phyloP scores from a whole-genome alignment of 2,329 filamentous ascomycete species.

The Rosellinia necatrix region DNA sequence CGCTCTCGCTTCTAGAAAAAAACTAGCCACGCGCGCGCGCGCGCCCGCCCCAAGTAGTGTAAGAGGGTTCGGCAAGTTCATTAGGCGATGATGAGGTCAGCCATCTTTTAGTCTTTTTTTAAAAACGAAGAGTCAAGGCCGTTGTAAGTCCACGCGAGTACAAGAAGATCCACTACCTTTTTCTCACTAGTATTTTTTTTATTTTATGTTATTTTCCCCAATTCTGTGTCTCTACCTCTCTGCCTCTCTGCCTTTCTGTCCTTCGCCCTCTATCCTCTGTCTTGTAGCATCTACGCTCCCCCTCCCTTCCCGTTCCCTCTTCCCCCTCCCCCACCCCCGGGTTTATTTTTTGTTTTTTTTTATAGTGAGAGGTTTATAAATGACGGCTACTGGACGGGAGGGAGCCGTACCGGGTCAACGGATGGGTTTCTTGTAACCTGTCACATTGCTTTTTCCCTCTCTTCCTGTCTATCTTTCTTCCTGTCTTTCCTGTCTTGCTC shows the following conservation, averaged over 20 bases:
- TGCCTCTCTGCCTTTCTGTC: too few species aligned
- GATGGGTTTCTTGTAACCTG: slow-evolving; percentile 23
- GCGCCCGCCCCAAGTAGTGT: background rate
- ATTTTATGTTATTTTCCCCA: too few species aligned
- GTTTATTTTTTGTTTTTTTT: background rate
- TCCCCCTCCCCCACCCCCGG: background rate
- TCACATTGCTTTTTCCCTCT: slow-evolving; percentile 21
- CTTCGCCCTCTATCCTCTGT: too few species aligned
- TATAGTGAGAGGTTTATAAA: too few species aligned
- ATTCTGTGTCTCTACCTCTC: too few species aligned
- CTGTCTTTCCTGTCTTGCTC: too few species aligned
- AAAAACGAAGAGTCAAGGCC: too few species aligned
- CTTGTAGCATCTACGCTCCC: too few species aligned
- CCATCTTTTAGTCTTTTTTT: too few species aligned
- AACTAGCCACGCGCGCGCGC: slow-evolving; percentile 20
- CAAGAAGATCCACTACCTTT: background rate
- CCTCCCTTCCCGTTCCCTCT: background rate
- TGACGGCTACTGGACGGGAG: slow-evolving; percentile 7
- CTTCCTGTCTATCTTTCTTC: too few species aligned
- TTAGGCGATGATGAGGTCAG: slow-evolving; percentile 7
- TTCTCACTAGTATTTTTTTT: too few species aligned
- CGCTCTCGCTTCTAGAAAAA: slow-evolving; percentile 29
- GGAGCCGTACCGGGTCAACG: slow-evolving; percentile 7
- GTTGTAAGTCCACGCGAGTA: background rate
- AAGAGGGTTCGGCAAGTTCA: slow-evolving; percentile 27